Evolutionary conservation across 306 rosid genomes (phyloP), one percentile per base, ranked within the genome.

Genomic region (Lotus japonicus): DNA sequence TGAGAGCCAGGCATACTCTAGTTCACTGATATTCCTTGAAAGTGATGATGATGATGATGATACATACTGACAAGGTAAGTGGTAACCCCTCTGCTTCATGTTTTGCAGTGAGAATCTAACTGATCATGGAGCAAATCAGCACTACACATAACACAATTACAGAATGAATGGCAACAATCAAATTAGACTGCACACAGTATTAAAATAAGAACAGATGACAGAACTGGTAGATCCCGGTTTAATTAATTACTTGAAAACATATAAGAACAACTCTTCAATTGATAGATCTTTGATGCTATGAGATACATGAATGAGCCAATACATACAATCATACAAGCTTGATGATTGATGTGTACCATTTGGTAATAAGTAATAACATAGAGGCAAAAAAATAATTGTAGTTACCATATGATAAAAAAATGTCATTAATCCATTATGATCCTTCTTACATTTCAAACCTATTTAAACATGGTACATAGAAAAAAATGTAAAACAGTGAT

Each of bases 61-160:
- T 21, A 21, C 26, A 21, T 21, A 21, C 26, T 21, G 26, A 31
- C 36, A 31, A 0, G 7, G 3, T 5, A 5, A 5, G 23, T 12
- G 11, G 5, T 11, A 16, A 39, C 13, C 36, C 36, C 59, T 19
- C 44, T 26, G 21, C 66, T 57, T 74, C 73, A 68, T 5, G 9
- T 62, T 58, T 80, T 43, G 42, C 42, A 21, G 14, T 7, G 66
- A 51, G 78, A 59, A 50, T 65, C 75, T 50, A 65, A 70, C 38
- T 66, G 36, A 18, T 70, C 2, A 26, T 26, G 38, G 28, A 75
- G 39, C 4, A 42, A 56, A 43, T 61, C 58, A 66, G 59, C 62
- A 58, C 75, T 66, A 31, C 68, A 56, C n/a, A 33, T 2, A 31
- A 52, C 61, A 71, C 33, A 42, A 70, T 38, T 38, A 26, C 72